Evolutionary conservation across 1,139 yeast genomes (phyloP).

Genomic region (Protomyces arabidopsidicola): DNA sequence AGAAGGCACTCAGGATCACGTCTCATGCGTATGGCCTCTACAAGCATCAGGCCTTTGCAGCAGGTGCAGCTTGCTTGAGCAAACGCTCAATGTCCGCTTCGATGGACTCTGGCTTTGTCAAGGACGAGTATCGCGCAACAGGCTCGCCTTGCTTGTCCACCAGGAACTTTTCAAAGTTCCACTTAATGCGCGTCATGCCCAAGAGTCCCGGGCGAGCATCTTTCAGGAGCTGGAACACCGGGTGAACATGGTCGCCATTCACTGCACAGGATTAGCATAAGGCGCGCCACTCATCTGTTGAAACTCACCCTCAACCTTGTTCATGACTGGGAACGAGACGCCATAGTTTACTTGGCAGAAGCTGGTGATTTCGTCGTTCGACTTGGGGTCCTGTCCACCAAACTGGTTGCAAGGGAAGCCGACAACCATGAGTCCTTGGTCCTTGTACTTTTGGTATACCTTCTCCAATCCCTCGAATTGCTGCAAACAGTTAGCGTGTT

Average conservation of each 20-base stretch:
- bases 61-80: background rate
- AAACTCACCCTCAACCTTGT: conserved; percentile 54
- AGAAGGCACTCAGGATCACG: too few relatives aligned
- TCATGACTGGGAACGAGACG: conserved; percentile 66
- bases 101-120: conserved; percentile 53
- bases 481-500: conserved; percentile 53
- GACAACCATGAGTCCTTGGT: conserved; percentile 66
- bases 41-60: background rate
- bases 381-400: conserved; percentile 78
- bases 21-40: background rate
- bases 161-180: conserved; percentile 46
- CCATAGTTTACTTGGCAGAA: conserved; percentile 57
- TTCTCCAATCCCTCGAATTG: conserved; percentile 84
- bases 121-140: conserved; percentile 61
- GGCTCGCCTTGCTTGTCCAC: conserved; percentile 69
- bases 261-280: conserved; percentile 42
- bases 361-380: conserved; percentile 57
- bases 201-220: conserved; percentile 41
- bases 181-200: conserved; percentile 24
- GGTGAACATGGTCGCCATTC: conserved; percentile 75
- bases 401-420: conserved; percentile 96
- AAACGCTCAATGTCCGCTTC: conserved; percentile 29
- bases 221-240: conserved; percentile 76
- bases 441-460: conserved; percentile 71
- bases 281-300: background rate